These are phyloP conservation scores for Luffa acutangula DNA, from an alignment of 306 rosid species.

Conservation along the genomic window DNA sequence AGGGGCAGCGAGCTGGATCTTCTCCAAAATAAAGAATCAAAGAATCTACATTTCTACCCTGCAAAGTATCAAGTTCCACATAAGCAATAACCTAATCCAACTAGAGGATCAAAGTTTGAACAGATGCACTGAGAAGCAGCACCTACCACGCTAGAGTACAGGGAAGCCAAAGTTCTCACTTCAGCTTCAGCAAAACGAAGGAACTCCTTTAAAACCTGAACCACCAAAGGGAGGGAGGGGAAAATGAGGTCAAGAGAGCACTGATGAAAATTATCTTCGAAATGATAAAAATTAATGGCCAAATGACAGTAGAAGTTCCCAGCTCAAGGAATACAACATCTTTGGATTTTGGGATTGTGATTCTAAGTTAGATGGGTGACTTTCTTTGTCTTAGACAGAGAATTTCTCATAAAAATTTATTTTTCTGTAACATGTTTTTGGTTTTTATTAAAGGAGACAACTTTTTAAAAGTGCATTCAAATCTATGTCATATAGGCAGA, in stretches of 20 bases:
- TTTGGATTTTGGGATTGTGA: not conserved
- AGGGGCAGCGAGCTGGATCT: conserved; percentile 80
- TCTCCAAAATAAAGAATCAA: conserved; percentile 91
- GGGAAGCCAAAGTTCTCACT: conserved; percentile 75
- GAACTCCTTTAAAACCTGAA: conserved; percentile 62
- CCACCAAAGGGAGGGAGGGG: not conserved
- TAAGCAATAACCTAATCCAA: conserved; percentile 5
- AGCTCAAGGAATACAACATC: not conserved
- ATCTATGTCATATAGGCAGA: not conserved
- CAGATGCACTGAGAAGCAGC: conserved; percentile 8
- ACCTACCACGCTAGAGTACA: conserved; percentile 79
- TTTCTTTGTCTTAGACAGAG: not conserved
- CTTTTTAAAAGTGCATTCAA: not conserved
- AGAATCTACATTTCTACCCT: conserved; percentile 84
- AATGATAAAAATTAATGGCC: not conserved
- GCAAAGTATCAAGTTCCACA: conserved; percentile 17
- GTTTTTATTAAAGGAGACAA: not conserved
- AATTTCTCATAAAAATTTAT: not conserved
- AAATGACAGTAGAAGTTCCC: not conserved
- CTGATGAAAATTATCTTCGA: not conserved
- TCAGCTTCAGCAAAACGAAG: conserved; percentile 78
- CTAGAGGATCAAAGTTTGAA: not conserved
- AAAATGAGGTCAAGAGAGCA: not conserved
- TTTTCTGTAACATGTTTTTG: not conserved
- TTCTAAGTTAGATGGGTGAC: not conserved